Evolutionary conservation across 805 yeast species (phyloP), one percentile per base, ranked within the genome.

Genomic region (Monosporozyma unispora): DNA sequence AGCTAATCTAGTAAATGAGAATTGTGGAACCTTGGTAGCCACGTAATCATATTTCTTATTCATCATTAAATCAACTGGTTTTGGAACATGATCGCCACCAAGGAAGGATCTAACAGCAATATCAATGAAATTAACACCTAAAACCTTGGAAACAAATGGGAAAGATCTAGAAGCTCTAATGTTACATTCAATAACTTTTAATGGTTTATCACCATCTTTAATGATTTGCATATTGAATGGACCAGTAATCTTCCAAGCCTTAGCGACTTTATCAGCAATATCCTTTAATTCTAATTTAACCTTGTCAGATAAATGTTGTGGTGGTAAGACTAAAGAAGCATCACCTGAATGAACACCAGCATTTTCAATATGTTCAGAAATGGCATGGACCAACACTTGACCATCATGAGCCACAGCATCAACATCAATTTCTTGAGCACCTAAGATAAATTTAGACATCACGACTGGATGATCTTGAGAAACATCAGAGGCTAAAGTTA

Each of bases 291-390:
- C 79, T 23, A 61, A 70, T 77, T 90, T 74, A 47, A 82, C 76
- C 16, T 70, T 74, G 44, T 82, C 81, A 43, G 82, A 80, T 53
- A 93, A 74, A 52, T 75, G 72, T 68, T 84, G 95, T 25, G 99
- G 98, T 52, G 99, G 99, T 52, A 93, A 77, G 46, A 91, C 82
- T 63, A 91, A 79, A 28, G 98, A 89, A 48, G 99, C 99, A 71
- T 91, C 99, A 70, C 99, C 99, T 47, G 97, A 90, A 73, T 91
- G 99, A 51, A 93, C 85, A 76, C 99, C 99, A 9, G 99, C 99
- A 63, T 90, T 89, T 73, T 91, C 99, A 63, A 90, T 95, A 69
- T 91, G 99, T 71, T 93, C 99, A 56, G 96, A 87, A 52, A 91
- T 86, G 52, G 96, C 98, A 69, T 91, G 99, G 51, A 91, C 95